Evolutionary conservation across 192 early-diverging fungal genomes (phyloP), one percentile per base, ranked within the genome.

Genomic region (Dispira simplex): DNA sequence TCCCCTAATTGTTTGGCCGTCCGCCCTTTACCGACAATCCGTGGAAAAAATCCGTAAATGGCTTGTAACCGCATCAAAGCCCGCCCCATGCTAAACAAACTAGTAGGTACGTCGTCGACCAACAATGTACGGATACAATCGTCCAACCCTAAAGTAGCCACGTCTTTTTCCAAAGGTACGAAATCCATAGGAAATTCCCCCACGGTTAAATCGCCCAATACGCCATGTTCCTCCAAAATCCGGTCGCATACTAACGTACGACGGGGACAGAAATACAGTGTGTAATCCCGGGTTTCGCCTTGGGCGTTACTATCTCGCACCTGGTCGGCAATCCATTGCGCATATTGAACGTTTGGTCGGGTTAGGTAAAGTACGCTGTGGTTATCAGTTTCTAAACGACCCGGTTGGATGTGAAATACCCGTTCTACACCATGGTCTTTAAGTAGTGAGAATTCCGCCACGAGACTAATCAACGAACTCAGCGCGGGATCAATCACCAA

Each of bases 351-450:
- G 43, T 85, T 84, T 0, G 93, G 91, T 46, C 90, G 72, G 55
- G 84, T 81, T 44, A 97, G 79, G 68, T 93, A 97, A n/a, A 95
- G 81, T 25, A 97, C 63, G 63, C 77, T 82, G 55, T 77, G 79
- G 66, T 80, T 73, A 39, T 91, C 90, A 0, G 85, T 88, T 9
- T 88, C 83, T 63, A 87, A 63, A 43, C 70, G 74, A 16, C 70
- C 76, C n/a, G 79, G 63, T 20, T 87, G 74, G 21, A 97, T 77
- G 65, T 93, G 83, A 70, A 88, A 93, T 58, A 97, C 87, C 76
- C 91, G 95, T 62, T 95, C 91, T 13, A 95, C 91, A 21, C 94
- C 94, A 77, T 97, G 94, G 65, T 97, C 94, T 84, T 91, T 91
- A 16, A 97, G 71, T 25, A 93, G 72, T 21, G 78, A 79, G 75